Evolutionary conservation across 1,284 basidiomycete genomes (phyloP), one percentile per base, ranked within the genome.

Genomic region (Ceratobasidium sp.): DNA sequence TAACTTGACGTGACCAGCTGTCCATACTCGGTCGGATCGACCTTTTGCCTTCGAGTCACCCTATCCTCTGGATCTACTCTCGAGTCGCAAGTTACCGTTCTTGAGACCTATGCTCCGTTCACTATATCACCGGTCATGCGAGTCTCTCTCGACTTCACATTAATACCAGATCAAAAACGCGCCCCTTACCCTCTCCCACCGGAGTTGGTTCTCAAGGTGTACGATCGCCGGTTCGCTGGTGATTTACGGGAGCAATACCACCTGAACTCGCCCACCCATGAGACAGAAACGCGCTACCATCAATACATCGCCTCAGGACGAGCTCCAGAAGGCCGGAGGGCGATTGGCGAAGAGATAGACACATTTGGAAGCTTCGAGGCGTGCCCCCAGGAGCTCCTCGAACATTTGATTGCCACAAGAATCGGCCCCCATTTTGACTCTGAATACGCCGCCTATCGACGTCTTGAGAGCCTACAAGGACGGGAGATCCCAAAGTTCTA

Each of bases 41-140:
- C 38, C 9, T 64, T 64, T 44, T 12, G 42, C 23, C 28, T 64
- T 38, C 3, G n/a, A 6, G 20, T 64, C 62, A 17, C 62, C 3
- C 28, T 38, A 20, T n/a, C 62, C n/a, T 20, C 40, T 42, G 62
- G 62, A 15, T 10, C 62, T 15, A 33, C 62, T 13, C 42, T 42
- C 62, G 40, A 64, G 42, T 28, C 40, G 15, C 40, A 64, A 40
- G 62, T 42, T n/a, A 64, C 62, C 12, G 62, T 64, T n/a, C 6
- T 44, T 13, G 40, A 44, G 3, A 42, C 33, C 42, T 64, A 40
- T n/a, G 17, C 62, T n/a, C 62, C 62, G 40, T 64, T 64, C 62
- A 38, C 40, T 38, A 64, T 44, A 38, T 44, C 28, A 12, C 13
- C 62, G 0, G 62, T 44, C 42, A 64, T 64, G 62, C 10, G 40